Evolutionary conservation across 2,329 filamentous ascomycete species (phyloP).

Genomic region (Ophiosphaerella herpotricha): DNA sequence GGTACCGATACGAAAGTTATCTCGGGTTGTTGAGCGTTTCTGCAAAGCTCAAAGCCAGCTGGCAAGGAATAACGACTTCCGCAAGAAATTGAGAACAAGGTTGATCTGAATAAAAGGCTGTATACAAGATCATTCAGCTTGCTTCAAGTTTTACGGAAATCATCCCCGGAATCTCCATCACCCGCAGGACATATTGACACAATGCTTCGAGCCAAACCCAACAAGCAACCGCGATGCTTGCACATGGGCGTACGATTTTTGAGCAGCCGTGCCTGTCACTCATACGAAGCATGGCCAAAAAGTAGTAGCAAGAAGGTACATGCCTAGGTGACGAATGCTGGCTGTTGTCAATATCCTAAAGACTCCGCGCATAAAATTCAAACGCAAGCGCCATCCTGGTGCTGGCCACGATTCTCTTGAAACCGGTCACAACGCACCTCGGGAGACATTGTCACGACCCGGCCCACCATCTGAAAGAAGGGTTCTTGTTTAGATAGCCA

Average conservation of each 20-base stretch:
- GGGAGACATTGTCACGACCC: too few species aligned
- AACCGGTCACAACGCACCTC: too few species aligned
- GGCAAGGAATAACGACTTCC: conserved; percentile 43
- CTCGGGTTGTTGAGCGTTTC: conserved; percentile 27
- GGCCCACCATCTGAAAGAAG: too few species aligned
- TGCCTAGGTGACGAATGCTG: conserved; percentile 17
- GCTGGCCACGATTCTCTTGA: too few species aligned
- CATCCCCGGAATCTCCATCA: conserved; percentile 29
- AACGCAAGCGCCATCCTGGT: conserved; percentile 39
- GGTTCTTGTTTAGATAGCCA: too few species aligned
- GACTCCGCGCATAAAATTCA: conserved; percentile 21
- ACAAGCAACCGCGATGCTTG: conserved; percentile 28
- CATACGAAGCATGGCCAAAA: conserved; percentile 35
- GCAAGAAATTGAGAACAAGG: conserved; percentile 37
- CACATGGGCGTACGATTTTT: conserved; percentile 19
- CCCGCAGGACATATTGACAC: conserved; percentile 31
- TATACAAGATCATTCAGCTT: conserved; percentile 31
- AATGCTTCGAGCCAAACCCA: conserved; percentile 33
- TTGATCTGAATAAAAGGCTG: conserved; percentile 56
- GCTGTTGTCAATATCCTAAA: too few species aligned
- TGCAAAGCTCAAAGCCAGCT: conserved; percentile 24
- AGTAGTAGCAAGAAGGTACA: conserved; percentile 34
- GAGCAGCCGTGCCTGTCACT: conserved; percentile 35
- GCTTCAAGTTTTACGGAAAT: conserved; percentile 31
- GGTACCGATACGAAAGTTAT: conserved; percentile 23